phyloP scores from a whole-genome alignment of 257 asterid species.

The Solanum sejunctum region DNA sequence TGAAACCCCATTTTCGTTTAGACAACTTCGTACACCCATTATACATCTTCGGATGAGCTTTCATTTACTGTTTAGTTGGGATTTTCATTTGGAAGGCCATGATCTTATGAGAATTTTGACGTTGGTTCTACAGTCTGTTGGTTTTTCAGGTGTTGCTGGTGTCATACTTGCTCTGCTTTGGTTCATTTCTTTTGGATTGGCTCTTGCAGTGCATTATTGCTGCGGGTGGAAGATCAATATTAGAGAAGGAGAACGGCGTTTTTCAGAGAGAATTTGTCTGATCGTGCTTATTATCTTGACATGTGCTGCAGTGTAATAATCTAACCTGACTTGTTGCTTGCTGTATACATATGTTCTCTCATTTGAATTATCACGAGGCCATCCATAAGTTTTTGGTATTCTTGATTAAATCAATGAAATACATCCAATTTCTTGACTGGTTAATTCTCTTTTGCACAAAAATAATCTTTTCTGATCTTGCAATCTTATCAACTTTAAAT shows the following conservation, averaged over 20 bases:
- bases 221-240: slow-evolving; percentile 77
- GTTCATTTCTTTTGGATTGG: slow-evolving; percentile 81
- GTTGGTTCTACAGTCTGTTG: slow-evolving; percentile 62
- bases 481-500: not conserved
- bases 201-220: slow-evolving; percentile 52
- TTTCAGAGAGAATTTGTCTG: slow-evolving; percentile 57
- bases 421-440: not conserved
- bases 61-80: not conserved
- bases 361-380: not conserved
- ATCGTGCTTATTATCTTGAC: slow-evolving; percentile 62
- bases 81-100: not conserved
- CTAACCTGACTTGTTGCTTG: slow-evolving; percentile 1
- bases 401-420: not conserved
- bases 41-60: not conserved
- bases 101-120: slow-evolving; percentile 1
- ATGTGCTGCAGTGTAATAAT: slow-evolving; percentile 65
- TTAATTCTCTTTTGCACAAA: not conserved
- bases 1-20: not conserved
- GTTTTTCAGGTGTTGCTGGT: slow-evolving; percentile 79
- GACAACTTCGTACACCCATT: not conserved
- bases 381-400: not conserved
- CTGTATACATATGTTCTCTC: not conserved
- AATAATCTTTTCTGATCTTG: not conserved
- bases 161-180: slow-evolving; percentile 60
- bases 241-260: slow-evolving; percentile 27